Base-by-base conservation (phyloP, 768 basidiomycete genomes). In the Suillus spraguei region DNA sequence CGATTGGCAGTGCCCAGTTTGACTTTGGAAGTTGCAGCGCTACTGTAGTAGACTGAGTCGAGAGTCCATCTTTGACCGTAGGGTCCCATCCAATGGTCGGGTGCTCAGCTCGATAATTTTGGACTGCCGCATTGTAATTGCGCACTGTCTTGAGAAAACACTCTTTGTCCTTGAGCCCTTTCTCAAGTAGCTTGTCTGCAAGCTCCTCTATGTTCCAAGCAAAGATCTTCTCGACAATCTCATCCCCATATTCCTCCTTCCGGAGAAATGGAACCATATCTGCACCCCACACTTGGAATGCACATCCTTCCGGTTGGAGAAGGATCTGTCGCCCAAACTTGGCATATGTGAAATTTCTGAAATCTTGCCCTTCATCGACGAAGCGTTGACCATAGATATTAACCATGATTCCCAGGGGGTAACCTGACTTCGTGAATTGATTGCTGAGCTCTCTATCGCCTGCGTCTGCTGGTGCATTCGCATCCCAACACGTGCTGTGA, bases 401-500 rank as follows among this genome's bases (percentile, higher is more conserved):
- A 32, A 89, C 73, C 88, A 89, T 90, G 64, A 91, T 79, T 2
- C 89, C 88, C 11, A 89, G 76, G 3, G 89, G 88, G 68, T 90
- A 90, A 1, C 89, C 87, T 11, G 88, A 89, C 73, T 90, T 90
- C 8, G 89, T 90, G 72, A 80, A 88, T 65, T 88, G 87, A 70
- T 91, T 90, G 63, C 85, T 88, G 61, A 88, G 72, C 54, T 78
- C 77, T 56, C 87, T 83, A 61, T 85, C 79, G 22, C 89, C 88
- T 17, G 75, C 70, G 38, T 85, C 76, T 22, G 72, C 63, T 1
- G 82, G 76, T 1, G 87, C 85, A 67, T 88, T 81, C 20, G 85
- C 86, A 67, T 89, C 89, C 89, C 89, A 90, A 68, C 83, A 84
- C 5, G 88, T 89, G 64, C 85, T 87, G 68, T 90, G 89, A 66